Evolutionary conservation across 306 rosid genomes (phyloP).

Genomic region (Prunus kanzakura): DNA sequence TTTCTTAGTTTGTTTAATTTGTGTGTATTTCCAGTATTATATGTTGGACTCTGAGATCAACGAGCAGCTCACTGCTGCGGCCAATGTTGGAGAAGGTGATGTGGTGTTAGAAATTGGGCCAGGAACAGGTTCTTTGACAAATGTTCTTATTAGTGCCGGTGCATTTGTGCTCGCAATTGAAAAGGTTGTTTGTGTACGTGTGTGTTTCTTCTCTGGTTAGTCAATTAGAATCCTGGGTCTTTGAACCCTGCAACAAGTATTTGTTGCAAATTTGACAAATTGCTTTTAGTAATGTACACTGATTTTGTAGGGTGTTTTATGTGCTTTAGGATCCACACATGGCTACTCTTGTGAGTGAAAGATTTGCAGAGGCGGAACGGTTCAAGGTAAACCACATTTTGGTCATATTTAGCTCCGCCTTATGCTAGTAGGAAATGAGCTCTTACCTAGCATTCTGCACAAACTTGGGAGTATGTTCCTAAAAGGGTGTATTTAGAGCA

Average conservation of each 20-base stretch:
- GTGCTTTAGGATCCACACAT: slow-evolving; percentile 69
- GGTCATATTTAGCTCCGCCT: background rate
- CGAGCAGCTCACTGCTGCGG: slow-evolving; percentile 65
- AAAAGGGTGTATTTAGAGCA: background rate
- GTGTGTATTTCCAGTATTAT: slow-evolving; percentile 60
- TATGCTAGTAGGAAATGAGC: background rate
- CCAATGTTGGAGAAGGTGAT: slow-evolving; percentile 62
- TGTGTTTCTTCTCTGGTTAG: background rate
- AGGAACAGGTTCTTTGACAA: slow-evolving; percentile 91
- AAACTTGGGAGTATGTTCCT: background rate
- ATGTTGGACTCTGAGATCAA: slow-evolving; percentile 79
- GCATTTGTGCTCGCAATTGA: slow-evolving; percentile 78
- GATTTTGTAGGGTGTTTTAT: slow-evolving; percentile 14
- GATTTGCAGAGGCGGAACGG: slow-evolving; percentile 58
- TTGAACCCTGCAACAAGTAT: background rate
- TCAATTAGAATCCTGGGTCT: background rate
- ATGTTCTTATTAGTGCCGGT: slow-evolving; percentile 61
- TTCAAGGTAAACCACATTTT: slow-evolving; percentile 50
- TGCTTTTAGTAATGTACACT: slow-evolving; percentile 1
- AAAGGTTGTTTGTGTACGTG: slow-evolving; percentile 46
- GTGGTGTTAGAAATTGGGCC: slow-evolving; percentile 87
- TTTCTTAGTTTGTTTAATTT: background rate
- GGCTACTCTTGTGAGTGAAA: slow-evolving; percentile 79
- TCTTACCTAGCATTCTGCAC: background rate
- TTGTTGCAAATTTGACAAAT: background rate